phyloP scores from a whole-genome alignment of 805 yeast species.

The Debaryomyces maramus region DNA sequence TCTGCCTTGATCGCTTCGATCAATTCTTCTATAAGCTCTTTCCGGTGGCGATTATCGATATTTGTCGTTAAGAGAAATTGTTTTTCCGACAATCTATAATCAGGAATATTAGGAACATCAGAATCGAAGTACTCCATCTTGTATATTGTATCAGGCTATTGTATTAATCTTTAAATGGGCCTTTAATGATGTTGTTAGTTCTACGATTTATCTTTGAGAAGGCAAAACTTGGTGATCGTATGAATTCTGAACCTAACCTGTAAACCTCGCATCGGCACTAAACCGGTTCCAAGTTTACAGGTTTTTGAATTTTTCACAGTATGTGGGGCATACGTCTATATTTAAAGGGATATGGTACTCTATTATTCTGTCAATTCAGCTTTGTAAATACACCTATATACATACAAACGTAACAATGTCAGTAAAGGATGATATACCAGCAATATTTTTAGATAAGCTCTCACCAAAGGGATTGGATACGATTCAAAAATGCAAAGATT shows the following conservation, averaged over 20 bases:
- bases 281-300: too few relatives aligned
- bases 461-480: slow-evolving; percentile 38
- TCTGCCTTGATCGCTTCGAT: slow-evolving; percentile 54
- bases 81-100: slow-evolving; percentile 76
- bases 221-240: neutral
- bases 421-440: slow-evolving; percentile 37
- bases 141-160: neutral
- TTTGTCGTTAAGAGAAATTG: slow-evolving; percentile 60
- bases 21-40: slow-evolving; percentile 45
- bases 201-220: slow-evolving; percentile 1
- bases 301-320: neutral
- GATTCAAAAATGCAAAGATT: slow-evolving; percentile 43
- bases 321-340: slow-evolving; percentile 2
- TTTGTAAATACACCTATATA: too few relatives aligned
- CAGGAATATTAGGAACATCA: slow-evolving; percentile 68
- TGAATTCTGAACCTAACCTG: neutral
- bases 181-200: too few relatives aligned
- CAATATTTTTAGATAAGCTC: slow-evolving; percentile 36
- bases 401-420: slow-evolving; percentile 8
- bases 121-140: slow-evolving; percentile 42
- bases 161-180: too few relatives aligned
- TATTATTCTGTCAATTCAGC: too few relatives aligned
- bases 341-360: too few relatives aligned
- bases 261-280: too few relatives aligned
- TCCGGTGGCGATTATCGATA: slow-evolving; percentile 38